Percentiles rank a stretch among this genome's conserved stretches.
phyloP scores from a whole-genome alignment of 2,329 filamentous ascomycete genomes.

The Mollisiaceae sp. region DNA sequence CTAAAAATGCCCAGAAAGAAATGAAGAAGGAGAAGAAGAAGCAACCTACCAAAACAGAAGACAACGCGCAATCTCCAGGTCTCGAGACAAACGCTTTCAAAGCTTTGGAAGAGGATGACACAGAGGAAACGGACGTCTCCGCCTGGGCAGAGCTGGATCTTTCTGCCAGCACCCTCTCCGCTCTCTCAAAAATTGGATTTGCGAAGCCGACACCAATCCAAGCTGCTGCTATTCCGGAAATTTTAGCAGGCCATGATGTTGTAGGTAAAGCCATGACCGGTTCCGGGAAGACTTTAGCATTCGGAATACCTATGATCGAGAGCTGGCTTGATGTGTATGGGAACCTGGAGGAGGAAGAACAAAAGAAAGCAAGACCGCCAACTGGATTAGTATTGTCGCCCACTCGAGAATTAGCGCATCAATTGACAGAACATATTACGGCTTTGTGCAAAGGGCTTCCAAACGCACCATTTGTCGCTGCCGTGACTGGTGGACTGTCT shows the following conservation, averaged over 20 bases:
- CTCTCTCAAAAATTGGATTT: slow-evolving; percentile 82
- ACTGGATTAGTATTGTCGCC: slow-evolving; percentile 86
- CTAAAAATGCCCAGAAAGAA: slow-evolving; percentile 38
- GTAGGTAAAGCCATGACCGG: slow-evolving; percentile 96
- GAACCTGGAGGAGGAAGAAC: slow-evolving; percentile 47
- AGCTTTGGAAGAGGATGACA: slow-evolving; percentile 57
- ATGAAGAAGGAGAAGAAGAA: slow-evolving; percentile 40
- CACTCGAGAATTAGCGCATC: slow-evolving; percentile 91
- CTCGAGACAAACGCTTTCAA: slow-evolving; percentile 38
- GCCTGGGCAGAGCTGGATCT: slow-evolving; percentile 79
- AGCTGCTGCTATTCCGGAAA: slow-evolving; percentile 76
- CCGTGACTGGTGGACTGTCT: slow-evolving; percentile 89
- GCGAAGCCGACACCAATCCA: slow-evolving; percentile 83
- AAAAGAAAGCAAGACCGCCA: slow-evolving; percentile 53
- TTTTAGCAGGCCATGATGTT: slow-evolving; percentile 84
- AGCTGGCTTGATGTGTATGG: slow-evolving; percentile 66
- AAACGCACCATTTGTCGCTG: slow-evolving; percentile 74
- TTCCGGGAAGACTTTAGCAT: slow-evolving; percentile 95
- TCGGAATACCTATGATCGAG: slow-evolving; percentile 91
- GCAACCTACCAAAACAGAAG: slow-evolving; percentile 37
- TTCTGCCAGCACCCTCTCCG: slow-evolving; percentile 71
- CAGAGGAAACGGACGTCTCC: slow-evolving; percentile 73
- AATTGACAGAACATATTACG: slow-evolving; percentile 82
- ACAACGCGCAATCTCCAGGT: slow-evolving; percentile 41
- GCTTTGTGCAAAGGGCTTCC: slow-evolving; percentile 69